Evolutionary conservation across 192 early-diverging fungal genomes (phyloP), one percentile per base, ranked within the genome.

Genomic region (Coemansia sp.): DNA sequence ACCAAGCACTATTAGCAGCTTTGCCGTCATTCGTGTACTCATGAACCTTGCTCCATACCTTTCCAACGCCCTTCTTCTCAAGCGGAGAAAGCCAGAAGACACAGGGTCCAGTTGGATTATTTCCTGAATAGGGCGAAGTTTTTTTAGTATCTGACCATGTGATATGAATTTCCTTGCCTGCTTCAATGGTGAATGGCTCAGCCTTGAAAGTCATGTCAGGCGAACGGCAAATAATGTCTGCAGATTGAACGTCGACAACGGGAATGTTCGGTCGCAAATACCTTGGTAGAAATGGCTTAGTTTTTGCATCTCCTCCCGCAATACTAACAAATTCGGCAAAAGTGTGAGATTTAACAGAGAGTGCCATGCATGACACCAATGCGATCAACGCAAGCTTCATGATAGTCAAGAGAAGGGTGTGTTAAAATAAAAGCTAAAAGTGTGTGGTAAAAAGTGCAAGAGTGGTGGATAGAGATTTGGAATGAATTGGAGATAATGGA

Each of bases 1-100:
- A 52, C 50, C 50, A 52, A 47, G 34, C 34, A 35, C 34, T 35
- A 7, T 52, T 27, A 27, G 24, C 50, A 27, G 29, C 50, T 4
- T 1, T 22, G 18, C 53, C 29, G 16, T 56, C 29, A 16, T 56
- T 32, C 1, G 13, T 6, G 13, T 32, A 30, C 29, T 56, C 53
- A 15, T 56, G 13, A 56, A 56, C 15, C 53, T 56, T 56, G 30
- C 53, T 56, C 53, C 53, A 56, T 16, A 29, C 53, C 29, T 56
- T 56, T 4, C 27, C 53, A 16, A 56, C 4, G 11, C 27, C 53
- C 29, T 56, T 29, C 15, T 12, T 47, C 4, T 18, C 45, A 22
- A 20, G 8, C 2, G 45, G 18, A 8, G 45, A 5, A 15, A 56
- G 27, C 53, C 53, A 56, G 30, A 32, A 56, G 1, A 12, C 16